Evolutionary conservation across 164 flowering plant genomes (phyloP).

Genomic region (Dillenia turbinata): DNA sequence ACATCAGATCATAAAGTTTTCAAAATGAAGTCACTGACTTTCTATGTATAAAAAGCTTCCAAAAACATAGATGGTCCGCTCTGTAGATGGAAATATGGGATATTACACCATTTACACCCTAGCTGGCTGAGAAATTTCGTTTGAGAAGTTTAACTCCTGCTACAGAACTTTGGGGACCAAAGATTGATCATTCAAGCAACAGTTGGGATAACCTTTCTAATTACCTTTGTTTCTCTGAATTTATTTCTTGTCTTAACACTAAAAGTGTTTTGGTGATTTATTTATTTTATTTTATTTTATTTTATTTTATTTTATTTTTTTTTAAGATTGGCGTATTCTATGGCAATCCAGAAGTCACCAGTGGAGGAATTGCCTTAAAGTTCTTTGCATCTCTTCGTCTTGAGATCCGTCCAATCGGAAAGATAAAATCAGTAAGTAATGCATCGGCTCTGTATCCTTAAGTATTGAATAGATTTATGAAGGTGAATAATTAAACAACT

Average conservation of each 20-base stretch:
- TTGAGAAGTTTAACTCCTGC: too few relatives aligned
- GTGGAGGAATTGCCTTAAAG: conserved; percentile 97
- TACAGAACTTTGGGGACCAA: too few relatives aligned
- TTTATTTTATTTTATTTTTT: too few relatives aligned
- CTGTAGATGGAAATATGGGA: too few relatives aligned
- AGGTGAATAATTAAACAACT: not conserved
- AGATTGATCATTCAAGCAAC: too few relatives aligned
- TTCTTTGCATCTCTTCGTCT: conserved; percentile 97
- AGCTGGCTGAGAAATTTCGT: too few relatives aligned
- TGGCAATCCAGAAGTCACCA: conserved; percentile 99
- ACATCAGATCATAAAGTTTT: too few relatives aligned
- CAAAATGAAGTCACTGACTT: too few relatives aligned
- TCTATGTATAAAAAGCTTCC: too few relatives aligned
- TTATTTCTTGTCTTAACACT: conserved; percentile 8
- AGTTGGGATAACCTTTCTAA: not conserved
- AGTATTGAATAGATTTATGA: not conserved
- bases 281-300: too few relatives aligned
- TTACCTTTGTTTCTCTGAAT: not conserved
- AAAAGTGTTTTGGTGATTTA: conserved; percentile 7
- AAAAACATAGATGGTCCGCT: too few relatives aligned
- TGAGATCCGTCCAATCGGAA: conserved; percentile 90
- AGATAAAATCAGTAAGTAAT: conserved; percentile 90
- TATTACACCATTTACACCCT: too few relatives aligned
- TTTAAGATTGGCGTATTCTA: conserved; percentile 91
- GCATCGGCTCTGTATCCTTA: conserved; percentile 1